Conservation (phyloP, 169 alveolate genomes). For the Cryptosporidium meleagridis region DNA sequence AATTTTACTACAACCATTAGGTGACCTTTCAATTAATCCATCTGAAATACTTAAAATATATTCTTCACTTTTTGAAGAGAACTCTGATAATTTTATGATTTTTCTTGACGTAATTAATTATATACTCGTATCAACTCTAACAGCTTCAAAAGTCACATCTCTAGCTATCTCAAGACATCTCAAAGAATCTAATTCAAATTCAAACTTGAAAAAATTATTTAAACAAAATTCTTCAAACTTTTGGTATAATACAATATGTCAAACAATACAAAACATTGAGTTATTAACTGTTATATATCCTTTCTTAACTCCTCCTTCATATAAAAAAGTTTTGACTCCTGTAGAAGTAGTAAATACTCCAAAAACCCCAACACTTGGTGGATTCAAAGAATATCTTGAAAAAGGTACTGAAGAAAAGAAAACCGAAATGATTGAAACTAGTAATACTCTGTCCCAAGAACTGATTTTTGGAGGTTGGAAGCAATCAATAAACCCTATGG, state of each 20-base stretch:
- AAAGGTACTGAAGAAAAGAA: constrained; percentile 2
- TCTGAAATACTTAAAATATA: constrained; percentile 37
- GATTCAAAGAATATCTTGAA: constrained; percentile 41
- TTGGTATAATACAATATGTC: constrained; percentile 73
- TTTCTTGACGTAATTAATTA: constrained; percentile 34
- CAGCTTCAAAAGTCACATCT: constrained; percentile 24
- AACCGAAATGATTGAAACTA: constrained; percentile 18
- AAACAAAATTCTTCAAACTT: constrained; percentile 55
- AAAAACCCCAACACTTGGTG: constrained; percentile 38
- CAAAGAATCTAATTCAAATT: constrained; percentile 3
- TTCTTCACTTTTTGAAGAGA: constrained; percentile 63
- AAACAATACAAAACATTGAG: constrained; percentile 62
- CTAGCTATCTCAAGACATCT: constrained; percentile 42
- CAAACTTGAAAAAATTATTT: neutral
- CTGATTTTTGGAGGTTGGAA: constrained; percentile 68
- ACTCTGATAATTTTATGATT: constrained; percentile 24
- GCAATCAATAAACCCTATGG: neutral
- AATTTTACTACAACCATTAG: constrained; percentile 39
- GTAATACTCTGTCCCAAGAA: constrained; percentile 24
- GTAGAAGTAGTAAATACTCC: constrained; percentile 13
- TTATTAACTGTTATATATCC: constrained; percentile 33
- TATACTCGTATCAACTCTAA: constrained; percentile 5
- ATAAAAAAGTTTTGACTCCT: constrained; percentile 13
- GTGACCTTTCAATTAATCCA: constrained; percentile 37
- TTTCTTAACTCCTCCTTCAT: constrained; percentile 38